Evolutionary conservation across 2,329 filamentous ascomycete genomes (phyloP), one percentile per base, ranked within the genome.

Genomic region (Didymellaceae sp.): DNA sequence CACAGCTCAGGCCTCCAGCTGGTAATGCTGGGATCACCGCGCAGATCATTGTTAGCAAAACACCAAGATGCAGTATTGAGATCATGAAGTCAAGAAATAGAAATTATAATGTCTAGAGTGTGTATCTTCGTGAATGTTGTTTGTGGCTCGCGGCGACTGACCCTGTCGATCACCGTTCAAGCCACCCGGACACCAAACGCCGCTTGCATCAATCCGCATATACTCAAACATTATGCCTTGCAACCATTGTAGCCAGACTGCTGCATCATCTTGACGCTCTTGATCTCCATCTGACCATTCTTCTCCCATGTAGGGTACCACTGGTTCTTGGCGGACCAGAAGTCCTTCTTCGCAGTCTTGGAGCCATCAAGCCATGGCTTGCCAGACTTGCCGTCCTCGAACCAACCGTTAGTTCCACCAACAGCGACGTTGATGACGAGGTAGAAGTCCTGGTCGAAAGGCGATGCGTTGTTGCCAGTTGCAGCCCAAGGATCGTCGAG

Each of bases 381-480:
- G 24, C 80, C 82, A 32, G 80, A 80, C 59, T 81, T 77, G 16
- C 86, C 84, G 68, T 95, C 89, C 65, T 87, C 77, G 66, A 94
- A 95, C 89, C 89, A 95, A 28, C 90, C 90, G 59, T 91, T 92
- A 17, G 86, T 90, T 40, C 85, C 85, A 22, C 89, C 89, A 6
- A 92, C 88, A 9, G 85, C 88, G 3, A 92, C 78, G 65, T 90
- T 90, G 48, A 93, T 69, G 59, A 91, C 87, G 35, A 93, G 80
- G 63, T 89, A 91, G 65, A 92, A 92, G 13, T 82, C 75, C 58
- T 89, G 80, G 65, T 92, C 89, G 62, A 93, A 93, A 0, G 89
- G 89, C 0, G 88, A 85, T 53, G 86, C 82, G 28, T 80, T 63
- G 22, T 78, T 78, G 8, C 82, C 83, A 1, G 86, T 86, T 56